Base-by-base conservation (phyloP, 495 filamentous ascomycete species). In the Podospora bellae-mahoneyi region DNA sequence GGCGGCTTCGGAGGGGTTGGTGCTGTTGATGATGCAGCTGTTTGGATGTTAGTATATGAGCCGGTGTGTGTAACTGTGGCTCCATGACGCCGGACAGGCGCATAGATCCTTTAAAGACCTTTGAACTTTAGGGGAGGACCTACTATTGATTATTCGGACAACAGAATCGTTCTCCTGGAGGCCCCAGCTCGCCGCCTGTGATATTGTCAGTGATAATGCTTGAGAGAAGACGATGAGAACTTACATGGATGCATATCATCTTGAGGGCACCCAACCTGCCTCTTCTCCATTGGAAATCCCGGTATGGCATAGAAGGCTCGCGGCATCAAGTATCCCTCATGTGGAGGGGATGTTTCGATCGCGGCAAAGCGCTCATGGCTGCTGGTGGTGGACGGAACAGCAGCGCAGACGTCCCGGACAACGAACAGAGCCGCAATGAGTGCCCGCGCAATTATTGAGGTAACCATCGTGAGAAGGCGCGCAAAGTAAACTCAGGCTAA, bases 11-110 rank as follows among this genome's bases (percentile, higher is more conserved):
- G 60, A 64, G 58, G 68, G 39, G 44, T 56, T 55, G 30, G 44
- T 54, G 0, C 71, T 64, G 66, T 78, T 68, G 39, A 77, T 56
- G 58, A 76, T 74, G 69, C 76, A 78, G 64, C 76, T 78, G 23
- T 72, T 59, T 4, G n/a, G 53, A 60, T 19, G 26, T 69, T 61
- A 68, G 53, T n/a, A 64, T 27, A 28, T 18, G 58, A 28, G 23
- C 13, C 16, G 10, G 1, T 2, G 18, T 18, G 60, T 59, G 62
- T 19, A 34, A 16, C 18, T 23, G 59, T 13, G n/a, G 48, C n/a
- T 7, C 32, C 19, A 16, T 58, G 16, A 65, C 10, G 7, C 20
- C 28, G 28, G 20, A 20, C 3, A 18, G 27, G 59, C 15, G 13
- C 55, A 58, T 20, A 20, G 6, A 13, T 58, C 55, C n/a, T 19